Conservation (phyloP, 768 basidiomycete genomes). For the Epithele typhae region DNA sequence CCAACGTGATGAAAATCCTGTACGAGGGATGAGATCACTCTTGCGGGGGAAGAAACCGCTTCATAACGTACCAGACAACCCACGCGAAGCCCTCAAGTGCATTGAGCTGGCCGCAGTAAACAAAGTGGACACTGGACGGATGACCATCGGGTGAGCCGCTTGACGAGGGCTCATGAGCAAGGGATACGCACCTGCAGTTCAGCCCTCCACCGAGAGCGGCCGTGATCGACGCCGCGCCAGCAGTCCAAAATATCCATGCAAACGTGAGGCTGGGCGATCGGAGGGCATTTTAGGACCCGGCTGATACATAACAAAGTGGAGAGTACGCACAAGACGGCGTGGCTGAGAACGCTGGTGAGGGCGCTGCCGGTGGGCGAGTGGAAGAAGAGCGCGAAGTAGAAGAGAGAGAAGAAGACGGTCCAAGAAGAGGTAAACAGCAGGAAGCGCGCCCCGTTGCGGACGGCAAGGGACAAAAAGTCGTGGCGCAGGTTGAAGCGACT, state of each 20-base stretch:
- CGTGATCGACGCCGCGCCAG: slow-evolving; percentile 69
- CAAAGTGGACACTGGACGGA: slow-evolving; percentile 36
- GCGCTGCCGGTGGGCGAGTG: slow-evolving; percentile 41
- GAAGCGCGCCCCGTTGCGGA: slow-evolving; percentile 63
- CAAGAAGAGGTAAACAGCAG: slow-evolving; percentile 68
- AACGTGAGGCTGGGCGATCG: slow-evolving; percentile 52
- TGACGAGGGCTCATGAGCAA: not conserved
- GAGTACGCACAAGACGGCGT: slow-evolving; percentile 55
- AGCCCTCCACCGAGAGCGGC: slow-evolving; percentile 61
- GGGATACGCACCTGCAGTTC: slow-evolving; percentile 59
- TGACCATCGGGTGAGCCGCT: not conserved
- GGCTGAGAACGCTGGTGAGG: slow-evolving; percentile 58
- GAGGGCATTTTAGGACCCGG: too few relatives aligned
- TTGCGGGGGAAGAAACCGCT: not conserved
- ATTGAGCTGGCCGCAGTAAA: slow-evolving; percentile 74
- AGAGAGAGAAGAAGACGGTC: slow-evolving; percentile 53
- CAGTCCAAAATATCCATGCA: slow-evolving; percentile 78
- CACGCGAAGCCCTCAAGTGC: slow-evolving; percentile 74
- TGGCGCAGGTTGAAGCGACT: slow-evolving; percentile 53
- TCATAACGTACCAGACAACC: slow-evolving; percentile 67
- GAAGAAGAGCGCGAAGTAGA: slow-evolving; percentile 54
- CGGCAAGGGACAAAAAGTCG: slow-evolving; percentile 43
- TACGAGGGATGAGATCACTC: not conserved
- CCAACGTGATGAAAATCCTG: slow-evolving; percentile 64
- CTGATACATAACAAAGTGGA: slow-evolving; percentile 13